phyloP scores from a whole-genome alignment of 257 asterid species.

The Catharanthus roseus region DNA sequence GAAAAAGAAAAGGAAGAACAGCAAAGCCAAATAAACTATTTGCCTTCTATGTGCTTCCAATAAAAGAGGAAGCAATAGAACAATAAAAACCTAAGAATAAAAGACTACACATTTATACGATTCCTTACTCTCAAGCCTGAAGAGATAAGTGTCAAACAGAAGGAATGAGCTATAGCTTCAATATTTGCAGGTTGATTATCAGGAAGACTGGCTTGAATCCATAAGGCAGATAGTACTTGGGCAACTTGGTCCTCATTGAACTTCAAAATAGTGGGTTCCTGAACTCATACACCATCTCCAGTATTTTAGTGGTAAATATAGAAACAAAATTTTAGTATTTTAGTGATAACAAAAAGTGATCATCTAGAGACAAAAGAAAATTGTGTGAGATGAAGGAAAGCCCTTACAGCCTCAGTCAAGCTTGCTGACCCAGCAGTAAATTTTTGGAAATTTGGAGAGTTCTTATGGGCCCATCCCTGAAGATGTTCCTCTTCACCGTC shows the following conservation, averaged over 20 bases:
- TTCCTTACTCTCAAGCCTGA: slow-evolving; percentile 57
- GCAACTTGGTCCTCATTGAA: slow-evolving; percentile 81
- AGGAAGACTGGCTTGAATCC: slow-evolving; percentile 75
- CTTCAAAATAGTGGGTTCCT: slow-evolving; percentile 70
- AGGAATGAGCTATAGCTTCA: slow-evolving; percentile 93
- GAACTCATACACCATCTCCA: slow-evolving; percentile 18
- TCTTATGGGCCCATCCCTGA: slow-evolving; percentile 60
- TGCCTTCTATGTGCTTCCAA: neutral
- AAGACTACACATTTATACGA: neutral
- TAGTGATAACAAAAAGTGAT: neutral
- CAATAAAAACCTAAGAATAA: neutral
- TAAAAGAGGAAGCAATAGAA: neutral
- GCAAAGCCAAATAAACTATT: neutral
- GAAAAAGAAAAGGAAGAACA: neutral
- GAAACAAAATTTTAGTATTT: too few relatives aligned
- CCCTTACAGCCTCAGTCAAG: slow-evolving; percentile 60
- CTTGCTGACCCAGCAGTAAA: slow-evolving; percentile 49
- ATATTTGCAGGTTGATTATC: slow-evolving; percentile 80
- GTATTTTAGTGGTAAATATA: slow-evolving; percentile 5
- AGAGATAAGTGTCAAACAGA: slow-evolving; percentile 65
- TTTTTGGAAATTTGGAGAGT: slow-evolving; percentile 73
- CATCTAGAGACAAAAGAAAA: neutral
- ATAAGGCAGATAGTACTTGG: slow-evolving; percentile 78
- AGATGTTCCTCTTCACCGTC: slow-evolving; percentile 59
- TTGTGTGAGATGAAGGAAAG: slow-evolving; percentile 1